Base-by-base conservation (phyloP, 495 filamentous ascomycete genomes). In the Halenospora varia region DNA sequence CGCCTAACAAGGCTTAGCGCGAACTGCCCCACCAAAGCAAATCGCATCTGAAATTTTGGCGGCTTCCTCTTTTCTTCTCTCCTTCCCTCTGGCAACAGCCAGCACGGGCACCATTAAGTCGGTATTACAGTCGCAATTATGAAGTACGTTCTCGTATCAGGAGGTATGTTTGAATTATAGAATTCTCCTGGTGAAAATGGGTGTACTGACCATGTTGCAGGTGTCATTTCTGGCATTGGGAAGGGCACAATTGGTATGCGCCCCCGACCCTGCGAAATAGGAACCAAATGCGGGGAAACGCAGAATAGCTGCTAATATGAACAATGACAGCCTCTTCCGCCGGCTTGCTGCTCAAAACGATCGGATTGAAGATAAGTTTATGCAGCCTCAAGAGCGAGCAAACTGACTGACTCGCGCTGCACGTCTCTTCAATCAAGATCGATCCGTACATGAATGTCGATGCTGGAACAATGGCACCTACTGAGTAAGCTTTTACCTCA, bases 361-460 rank as follows among this genome's bases (percentile, higher is more conserved):
- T 82, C 54, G 92, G 92, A 48, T 75, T 89, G 42, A 61, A 68
- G 56, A 52, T 53, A 53, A 62, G 26, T 58, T n/a, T 46, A n/a
- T n/a, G 42, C 25, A 71, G 70, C 61, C 44, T 35, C 67, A 63
- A 53, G 81, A 72, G 81, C 84, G 25, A 77, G 80, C n/a, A 17
- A 6, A 46, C 90, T 89, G 86, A 35, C 59, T 53, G 42, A 55
- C 50, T 13, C 8, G 8, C 46, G 19, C 39, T 48, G 48, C 48
- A 61, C 53, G 63, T 66, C 42, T 54, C 59, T 47, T 40, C 79
- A n/a, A 83, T 85, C 65, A 94, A 89, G 71, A 87, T 96, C 55
- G 92, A 96, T 65, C 88, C 89, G 1, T 92, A 92, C 68, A 76
- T 92, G 68, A 91, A 90, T 67, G 77, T 92, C 66, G 90, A 96